Evolutionary conservation across 257 asterid genomes (phyloP), one percentile per base, ranked within the genome.

Genomic region (Henckelia pumila): DNA sequence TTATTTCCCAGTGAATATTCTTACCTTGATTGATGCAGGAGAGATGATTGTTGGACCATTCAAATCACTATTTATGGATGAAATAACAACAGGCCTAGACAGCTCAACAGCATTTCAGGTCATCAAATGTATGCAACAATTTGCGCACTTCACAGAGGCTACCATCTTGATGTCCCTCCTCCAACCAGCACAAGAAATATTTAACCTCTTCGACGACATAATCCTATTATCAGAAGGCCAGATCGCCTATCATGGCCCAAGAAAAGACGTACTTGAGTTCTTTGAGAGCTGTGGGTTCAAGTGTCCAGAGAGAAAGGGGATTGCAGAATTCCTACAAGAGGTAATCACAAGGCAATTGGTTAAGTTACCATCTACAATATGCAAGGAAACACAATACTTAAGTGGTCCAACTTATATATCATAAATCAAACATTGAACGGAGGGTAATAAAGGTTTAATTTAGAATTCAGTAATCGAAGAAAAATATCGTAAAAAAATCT

Each of bases 281-380:
- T 88, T 86, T 55, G 78, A 61, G 59, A 72, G 69, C 10, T 81
- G 84, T 71, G 96, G 94, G 1, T 88, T 88, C 70, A 73, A 66
- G 68, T 88, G 96, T 71, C 96, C 96, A 0, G 84, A 88, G 40
- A 86, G 94, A 68, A 86, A 88, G 69, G 96, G 94, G 62, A 80
- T 83, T 64, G 94, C 96, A 25, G 96, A 88, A 70, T 88, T 88
- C 83, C 71, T 88, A 50, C 96, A 88, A 77, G 96, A 88, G 88
- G 96, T 84, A 84, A 62, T 20, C 19, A 8, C 23, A 44, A 25
- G 22, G 56, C 57, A 58, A 28, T 33, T 6, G 20, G 30, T 29
- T 44, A 13, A 21, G 20, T 30, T 62, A 32, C 8, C 37, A 32
- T 32, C 37, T 32, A 32, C 8, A 32, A 32, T 32, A 32, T 32